A percentile compares a stretch with the other conserved stretches of the same genome.
Evolutionary conservation across 2,329 filamentous ascomycete species (phyloP).

Genomic region (Endocalyx cinctus): DNA sequence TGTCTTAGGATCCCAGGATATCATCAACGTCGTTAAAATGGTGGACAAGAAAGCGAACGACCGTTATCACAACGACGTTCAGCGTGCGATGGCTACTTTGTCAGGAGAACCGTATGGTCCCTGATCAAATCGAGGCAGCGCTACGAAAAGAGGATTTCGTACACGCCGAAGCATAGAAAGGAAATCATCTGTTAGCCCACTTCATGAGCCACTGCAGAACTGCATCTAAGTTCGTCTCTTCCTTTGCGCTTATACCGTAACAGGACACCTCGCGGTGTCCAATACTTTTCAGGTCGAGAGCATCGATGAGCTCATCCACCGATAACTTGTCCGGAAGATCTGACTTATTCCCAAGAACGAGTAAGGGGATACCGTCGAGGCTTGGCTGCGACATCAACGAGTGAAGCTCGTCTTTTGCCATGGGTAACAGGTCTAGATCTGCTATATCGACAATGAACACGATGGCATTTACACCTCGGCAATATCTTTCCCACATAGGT

Average conservation of each 20-base stretch:
- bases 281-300: constrained; percentile 83
- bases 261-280: constrained; percentile 93
- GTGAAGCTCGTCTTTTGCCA: constrained; percentile 90
- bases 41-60: constrained; percentile 22
- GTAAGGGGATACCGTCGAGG: constrained; percentile 82
- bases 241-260: constrained; percentile 97
- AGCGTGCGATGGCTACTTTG: too few relatives aligned
- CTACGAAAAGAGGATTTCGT: too few relatives aligned
- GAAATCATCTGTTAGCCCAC: constrained; percentile 65
- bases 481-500: constrained; percentile 99
- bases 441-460: constrained; percentile 98
- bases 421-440: constrained; percentile 72
- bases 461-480: constrained; percentile 93
- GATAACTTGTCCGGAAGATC: constrained; percentile 87
- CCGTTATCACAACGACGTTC: too few relatives aligned
- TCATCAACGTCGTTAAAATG: constrained; percentile 27
- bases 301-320: constrained; percentile 93
- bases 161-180: too few relatives aligned
- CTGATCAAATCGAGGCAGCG: too few relatives aligned
- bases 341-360: constrained; percentile 96
- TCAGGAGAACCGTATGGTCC: too few relatives aligned
- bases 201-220: constrained; percentile 96
- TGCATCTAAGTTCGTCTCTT: constrained; percentile 96
- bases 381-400: constrained; percentile 79
- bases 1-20: constrained; percentile 23